Evolutionary conservation across 2,329 filamentous ascomycete genomes (phyloP).

Genomic region (Ophiocordyceps polyrhachis-furcata): DNA sequence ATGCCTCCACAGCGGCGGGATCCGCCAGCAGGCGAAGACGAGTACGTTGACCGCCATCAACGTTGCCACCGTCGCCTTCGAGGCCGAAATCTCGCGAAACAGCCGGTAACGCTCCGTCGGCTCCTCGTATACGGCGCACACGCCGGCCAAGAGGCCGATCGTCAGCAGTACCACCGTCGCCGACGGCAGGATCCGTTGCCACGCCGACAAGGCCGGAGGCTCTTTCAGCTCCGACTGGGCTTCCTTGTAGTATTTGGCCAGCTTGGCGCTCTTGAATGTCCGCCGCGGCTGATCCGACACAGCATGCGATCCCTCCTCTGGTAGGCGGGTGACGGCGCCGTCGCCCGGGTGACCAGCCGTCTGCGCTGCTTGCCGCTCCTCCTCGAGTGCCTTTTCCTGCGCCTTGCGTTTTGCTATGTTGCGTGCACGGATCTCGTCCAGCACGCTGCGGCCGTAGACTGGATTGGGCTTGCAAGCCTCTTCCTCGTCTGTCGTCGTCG

Average conservation of each 20-base stretch:
- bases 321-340: slow-evolving; percentile 17
- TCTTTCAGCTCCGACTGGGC: slow-evolving; percentile 31
- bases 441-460: slow-evolving; percentile 37
- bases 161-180: slow-evolving; percentile 27
- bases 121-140: slow-evolving; percentile 32
- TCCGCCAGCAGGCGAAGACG: slow-evolving; percentile 39
- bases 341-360: slow-evolving; percentile 21
- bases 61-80: slow-evolving; percentile 42
- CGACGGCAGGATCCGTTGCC: slow-evolving; percentile 37
- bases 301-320: neutral
- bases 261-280: slow-evolving; percentile 18
- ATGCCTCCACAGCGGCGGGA: slow-evolving; percentile 44
- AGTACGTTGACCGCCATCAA: slow-evolving; percentile 41
- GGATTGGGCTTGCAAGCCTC: slow-evolving; percentile 19
- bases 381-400: slow-evolving; percentile 24
- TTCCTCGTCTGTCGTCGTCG: neutral
- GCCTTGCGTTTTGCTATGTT: slow-evolving; percentile 31
- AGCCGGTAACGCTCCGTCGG: slow-evolving; percentile 32
- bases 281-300: slow-evolving; percentile 15
- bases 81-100: slow-evolving; percentile 40
- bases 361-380: slow-evolving; percentile 21
- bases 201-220: slow-evolving; percentile 29
- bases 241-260: slow-evolving; percentile 21
- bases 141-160: slow-evolving; percentile 21
- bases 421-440: slow-evolving; percentile 36